Evolutionary conservation across 805 yeast species (phyloP).

Genomic region (Danielia oregonensis): DNA sequence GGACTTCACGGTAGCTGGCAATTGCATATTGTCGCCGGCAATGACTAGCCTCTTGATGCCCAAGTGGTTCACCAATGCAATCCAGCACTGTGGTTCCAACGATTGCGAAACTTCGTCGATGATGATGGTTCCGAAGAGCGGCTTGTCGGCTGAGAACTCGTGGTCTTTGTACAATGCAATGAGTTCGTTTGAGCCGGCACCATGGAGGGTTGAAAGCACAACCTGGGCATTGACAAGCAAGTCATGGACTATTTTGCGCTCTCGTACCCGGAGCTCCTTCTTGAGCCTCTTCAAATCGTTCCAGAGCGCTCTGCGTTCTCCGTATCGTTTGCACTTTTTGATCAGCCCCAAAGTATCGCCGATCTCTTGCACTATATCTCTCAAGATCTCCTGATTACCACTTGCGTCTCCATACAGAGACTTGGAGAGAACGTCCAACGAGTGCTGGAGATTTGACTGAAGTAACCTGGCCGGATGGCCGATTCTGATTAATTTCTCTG

Average conservation of each 20-base stretch:
- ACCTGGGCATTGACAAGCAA: conserved; percentile 61
- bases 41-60: conserved; percentile 58
- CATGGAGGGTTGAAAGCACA: conserved; percentile 81
- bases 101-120: conserved; percentile 96
- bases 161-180: conserved; percentile 45
- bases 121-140: conserved; percentile 71
- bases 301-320: conserved; percentile 66
- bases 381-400: conserved; percentile 43
- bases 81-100: conserved; percentile 95
- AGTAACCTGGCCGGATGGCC: conserved; percentile 93
- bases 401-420: conserved; percentile 43
- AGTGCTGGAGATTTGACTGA: conserved; percentile 58
- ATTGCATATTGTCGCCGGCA: conserved; percentile 91
- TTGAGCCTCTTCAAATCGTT: conserved; percentile 62
- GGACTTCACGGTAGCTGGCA: conserved; percentile 85
- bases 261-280: conserved; percentile 66
- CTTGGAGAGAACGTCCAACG: conserved; percentile 69
- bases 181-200: conserved; percentile 73
- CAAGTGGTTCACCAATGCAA: conserved; percentile 70
- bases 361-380: conserved; percentile 71
- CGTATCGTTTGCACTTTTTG: conserved; percentile 58
- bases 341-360: conserved; percentile 51
- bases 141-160: conserved; percentile 19
- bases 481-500: conserved; percentile 60
- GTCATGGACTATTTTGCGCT: conserved; percentile 57